Conservation (phyloP, 2,329 filamentous ascomycete genomes). For the Fusarium sp. region DNA sequence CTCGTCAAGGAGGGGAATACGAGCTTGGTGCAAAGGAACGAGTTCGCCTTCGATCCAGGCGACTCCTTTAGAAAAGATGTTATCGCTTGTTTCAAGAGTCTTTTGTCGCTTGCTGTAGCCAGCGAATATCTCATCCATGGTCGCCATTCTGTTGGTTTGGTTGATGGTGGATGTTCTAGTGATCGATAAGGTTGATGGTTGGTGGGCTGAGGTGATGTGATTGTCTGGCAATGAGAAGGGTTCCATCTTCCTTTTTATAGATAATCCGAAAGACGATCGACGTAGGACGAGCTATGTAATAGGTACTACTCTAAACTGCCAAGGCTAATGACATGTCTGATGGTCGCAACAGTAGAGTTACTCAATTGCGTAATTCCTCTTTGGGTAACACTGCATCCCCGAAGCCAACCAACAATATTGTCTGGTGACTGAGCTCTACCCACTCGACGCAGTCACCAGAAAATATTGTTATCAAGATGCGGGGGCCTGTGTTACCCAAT, state of each 20-base stretch:
- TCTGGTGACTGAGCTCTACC: too few relatives aligned
- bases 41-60: conserved; percentile 62
- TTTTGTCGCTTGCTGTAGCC: conserved; percentile 51
- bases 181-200: background rate
- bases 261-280: background rate
- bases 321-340: rapidly evolving
- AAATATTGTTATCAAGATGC: too few relatives aligned
- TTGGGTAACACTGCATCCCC: conserved; percentile 2
- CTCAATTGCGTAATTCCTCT: conserved; percentile 19
- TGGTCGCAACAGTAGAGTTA: background rate
- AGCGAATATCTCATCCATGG: conserved; percentile 59
- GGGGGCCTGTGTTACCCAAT: too few relatives aligned
- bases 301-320: background rate
- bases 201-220: background rate
- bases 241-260: conserved; percentile 17
- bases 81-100: conserved; percentile 42
- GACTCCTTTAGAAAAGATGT: conserved; percentile 54
- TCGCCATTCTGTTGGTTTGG: conserved; percentile 51
- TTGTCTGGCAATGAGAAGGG: background rate
- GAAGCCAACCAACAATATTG: background rate
- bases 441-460: too few relatives aligned
- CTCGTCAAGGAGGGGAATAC: conserved; percentile 64
- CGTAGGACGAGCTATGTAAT: too few relatives aligned
- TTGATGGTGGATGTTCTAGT: background rate
- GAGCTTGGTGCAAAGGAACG: conserved; percentile 60